Base-by-base conservation (phyloP, 2,329 filamentous ascomycete genomes). In the Cladosporium phlei region DNA sequence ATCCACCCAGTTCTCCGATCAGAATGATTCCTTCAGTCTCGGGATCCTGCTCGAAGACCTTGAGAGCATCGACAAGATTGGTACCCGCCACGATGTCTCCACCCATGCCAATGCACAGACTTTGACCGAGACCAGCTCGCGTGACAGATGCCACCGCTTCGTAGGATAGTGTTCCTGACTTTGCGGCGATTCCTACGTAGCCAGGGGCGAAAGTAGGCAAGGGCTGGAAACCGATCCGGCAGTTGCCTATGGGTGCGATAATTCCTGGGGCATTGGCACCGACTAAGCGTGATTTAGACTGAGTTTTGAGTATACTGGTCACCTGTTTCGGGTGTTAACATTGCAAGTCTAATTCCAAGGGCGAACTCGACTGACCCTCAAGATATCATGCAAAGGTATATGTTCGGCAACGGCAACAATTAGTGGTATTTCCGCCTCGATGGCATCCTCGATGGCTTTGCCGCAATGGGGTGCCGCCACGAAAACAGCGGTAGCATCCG, bases 191-290 rank as follows among this genome's bases (percentile, higher is more conserved):
- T 2, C 85, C 86, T 17, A 91, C 72, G 47, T 78, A 76, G 0
- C 85, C 86, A 1, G 79, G 76, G 48, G 74, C 70, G 59, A 88
- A 90, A 48, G 82, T 87, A 0, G 83, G 78, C 10, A 90, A 69
- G 4, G 86, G 86, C 62, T 89, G 85, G 60, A 90, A 89, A 0
- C 86, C 86, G 60, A 85, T 81, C 34, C 81, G 74, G 55, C 86
- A 90, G 56, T 75, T 78, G 2, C 80, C 82, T 17, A 82, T 76
- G 0, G 85, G 82, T 3, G 84, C 85, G 47, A 90, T 88, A 51
- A 91, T 88, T 0, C 86, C 86, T 0, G 86, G 85, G 16, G 83
- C 85, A 61, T 90, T 91, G n/a, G 86, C 83, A 2, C 86, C 86
- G 0, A 91, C 83, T 0, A 91, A 73, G 5, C 86, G 73, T 0